Evolutionary conservation across 2,329 filamentous ascomycete genomes (phyloP), one percentile per base, ranked within the genome.

Genomic region (Arthrobotrys iridis): DNA sequence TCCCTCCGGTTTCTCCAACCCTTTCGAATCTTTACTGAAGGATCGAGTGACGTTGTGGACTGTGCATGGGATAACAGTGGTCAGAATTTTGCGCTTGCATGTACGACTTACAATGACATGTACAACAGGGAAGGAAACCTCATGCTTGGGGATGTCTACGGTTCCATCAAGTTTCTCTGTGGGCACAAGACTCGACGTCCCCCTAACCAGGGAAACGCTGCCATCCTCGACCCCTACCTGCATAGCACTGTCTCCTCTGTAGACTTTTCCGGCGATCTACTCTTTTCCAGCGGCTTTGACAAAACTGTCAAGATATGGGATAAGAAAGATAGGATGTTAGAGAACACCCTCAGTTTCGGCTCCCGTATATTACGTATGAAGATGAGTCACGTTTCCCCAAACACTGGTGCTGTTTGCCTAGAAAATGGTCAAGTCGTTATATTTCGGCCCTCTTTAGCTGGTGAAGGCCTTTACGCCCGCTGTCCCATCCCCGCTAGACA

Each of bases 51-150:
- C 58, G 77, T 79, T 40, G 50, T 79, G 2, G 79, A 79, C 26
- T 67, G 78, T 28, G 58, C 68, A 8, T 79, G 79, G 79, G 77
- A 78, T 37, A 28, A 71, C 1, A 68, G 58, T 52, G 79, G 78
- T 3, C 30, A 48, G 13, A 71, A 67, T 18, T 79, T 79, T 45
- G 77, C 70, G 1, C 59, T 79, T 45, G 73, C 59, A 1, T 75
- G 72, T 7, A 74, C 73, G 1, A 75, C 77, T 2, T 76, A 72
- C 30, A 77, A 71, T 8, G 79, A 80, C 40, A 68, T 46, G 37
- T 80, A 80, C 46, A 80, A 79, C 28, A 76, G 78, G 20, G 76
- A 76, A 8, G 78, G 78, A 2, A 80, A 80, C 65, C 77, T 80
- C 6, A 77, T 79, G 77, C 70, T 79, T 37, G 79, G 79, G 7